Conservation (phyloP, 1,284 basidiomycete species). For the Puccinia horiana region DNA sequence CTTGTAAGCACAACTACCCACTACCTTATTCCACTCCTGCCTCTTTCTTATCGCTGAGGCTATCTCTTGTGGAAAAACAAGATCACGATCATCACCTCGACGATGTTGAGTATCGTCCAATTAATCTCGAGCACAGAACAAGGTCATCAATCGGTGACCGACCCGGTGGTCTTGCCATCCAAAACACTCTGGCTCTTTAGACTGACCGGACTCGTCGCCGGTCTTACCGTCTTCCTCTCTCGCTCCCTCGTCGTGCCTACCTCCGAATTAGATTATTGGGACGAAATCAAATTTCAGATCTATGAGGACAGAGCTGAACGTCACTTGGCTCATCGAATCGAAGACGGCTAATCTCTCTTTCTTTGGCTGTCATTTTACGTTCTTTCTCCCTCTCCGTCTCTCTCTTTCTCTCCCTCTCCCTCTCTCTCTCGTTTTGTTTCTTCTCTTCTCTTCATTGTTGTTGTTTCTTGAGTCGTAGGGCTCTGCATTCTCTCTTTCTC, state of each 20-base stretch:
- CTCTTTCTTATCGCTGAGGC: neutral
- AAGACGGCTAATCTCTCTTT: neutral
- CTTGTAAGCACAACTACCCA: conserved; percentile 6
- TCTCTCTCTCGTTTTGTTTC: neutral
- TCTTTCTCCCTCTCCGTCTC: too few relatives aligned
- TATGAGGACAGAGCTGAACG: neutral
- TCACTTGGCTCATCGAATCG: neutral
- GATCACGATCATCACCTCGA: conserved; percentile 26
- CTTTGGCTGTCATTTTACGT: neutral
- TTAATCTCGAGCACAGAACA: neutral
- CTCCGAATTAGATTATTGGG: conserved; percentile 36
- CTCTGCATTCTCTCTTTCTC: too few relatives aligned
- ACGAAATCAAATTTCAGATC: conserved; percentile 40
- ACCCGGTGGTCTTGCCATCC: neutral
- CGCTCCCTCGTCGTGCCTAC: conserved; percentile 20
- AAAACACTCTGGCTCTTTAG: conserved; percentile 21
- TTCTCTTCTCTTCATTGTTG: too few relatives aligned
- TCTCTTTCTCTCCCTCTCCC: neutral
- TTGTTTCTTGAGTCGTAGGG: too few relatives aligned
- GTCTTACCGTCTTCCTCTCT: neutral
- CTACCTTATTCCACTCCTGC: neutral
- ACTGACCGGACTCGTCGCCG: neutral
- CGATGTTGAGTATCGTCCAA: conserved; percentile 18
- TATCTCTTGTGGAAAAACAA: neutral
- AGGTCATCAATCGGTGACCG: neutral